Conservation (phyloP, 2,329 filamentous ascomycete species). For the Xylaria sp. region DNA sequence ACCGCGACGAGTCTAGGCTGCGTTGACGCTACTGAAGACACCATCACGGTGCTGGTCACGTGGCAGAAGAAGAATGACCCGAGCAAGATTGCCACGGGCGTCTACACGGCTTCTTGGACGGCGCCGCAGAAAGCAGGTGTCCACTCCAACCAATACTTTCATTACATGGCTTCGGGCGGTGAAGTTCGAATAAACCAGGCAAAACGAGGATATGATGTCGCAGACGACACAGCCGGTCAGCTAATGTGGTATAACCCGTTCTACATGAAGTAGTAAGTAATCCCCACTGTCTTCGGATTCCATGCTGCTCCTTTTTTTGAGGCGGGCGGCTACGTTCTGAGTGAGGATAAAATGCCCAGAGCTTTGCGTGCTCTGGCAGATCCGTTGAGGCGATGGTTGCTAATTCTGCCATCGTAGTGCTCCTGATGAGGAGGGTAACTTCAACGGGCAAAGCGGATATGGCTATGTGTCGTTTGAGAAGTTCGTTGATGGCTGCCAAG, state of each 20-base stretch:
- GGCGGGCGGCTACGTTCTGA: neutral
- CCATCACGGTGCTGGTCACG: slow-evolving; percentile 88
- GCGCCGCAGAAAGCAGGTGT: slow-evolving; percentile 92
- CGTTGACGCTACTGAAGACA: slow-evolving; percentile 85
- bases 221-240: slow-evolving; percentile 77
- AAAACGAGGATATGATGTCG: slow-evolving; percentile 92
- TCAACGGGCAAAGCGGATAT: slow-evolving; percentile 89
- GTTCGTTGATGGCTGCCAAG: slow-evolving; percentile 87
- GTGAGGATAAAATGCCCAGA: neutral
- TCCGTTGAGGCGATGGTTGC: neutral
- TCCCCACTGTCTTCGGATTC: neutral
- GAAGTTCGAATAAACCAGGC: slow-evolving; percentile 93
- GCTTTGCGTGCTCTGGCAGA: neutral
- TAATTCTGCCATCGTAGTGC: slow-evolving; percentile 55
- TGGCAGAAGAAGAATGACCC: slow-evolving; percentile 80
- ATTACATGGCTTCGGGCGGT: slow-evolving; percentile 86
- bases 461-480: slow-evolving; percentile 96
- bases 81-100: slow-evolving; percentile 79
- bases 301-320: neutral
- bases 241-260: slow-evolving; percentile 93
- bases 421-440: slow-evolving; percentile 94
- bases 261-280: slow-evolving; percentile 80
- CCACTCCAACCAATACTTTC: slow-evolving; percentile 98
- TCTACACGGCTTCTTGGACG: slow-evolving; percentile 95
- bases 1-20: slow-evolving; percentile 83